These are phyloP conservation scores for Apiotrichum laibachii DNA, from an alignment of 1,284 basidiomycete genomes.

Conservation along the genomic window DNA sequence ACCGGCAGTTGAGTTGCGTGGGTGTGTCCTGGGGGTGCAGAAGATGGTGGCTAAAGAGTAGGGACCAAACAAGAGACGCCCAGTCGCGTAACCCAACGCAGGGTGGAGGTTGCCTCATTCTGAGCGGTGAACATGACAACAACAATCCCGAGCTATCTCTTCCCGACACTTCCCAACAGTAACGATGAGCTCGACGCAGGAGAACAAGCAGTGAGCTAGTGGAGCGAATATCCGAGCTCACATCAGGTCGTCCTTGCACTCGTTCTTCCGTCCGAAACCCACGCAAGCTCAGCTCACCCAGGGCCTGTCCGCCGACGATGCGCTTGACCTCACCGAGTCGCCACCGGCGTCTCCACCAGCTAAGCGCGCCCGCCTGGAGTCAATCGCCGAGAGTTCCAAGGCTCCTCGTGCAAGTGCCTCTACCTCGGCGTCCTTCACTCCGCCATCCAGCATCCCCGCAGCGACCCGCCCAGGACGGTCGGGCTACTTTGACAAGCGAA, in stretches of 20 bases:
- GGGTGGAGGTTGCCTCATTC: too few relatives aligned
- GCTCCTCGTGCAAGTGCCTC: not conserved
- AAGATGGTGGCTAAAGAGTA: too few relatives aligned
- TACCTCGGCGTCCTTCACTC: conserved; percentile 30
- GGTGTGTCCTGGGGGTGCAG: too few relatives aligned
- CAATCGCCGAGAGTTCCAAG: not conserved
- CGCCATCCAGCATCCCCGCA: not conserved
- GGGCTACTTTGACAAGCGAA: conserved; percentile 1
- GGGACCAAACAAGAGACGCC: too few relatives aligned
- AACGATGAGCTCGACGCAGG: too few relatives aligned
- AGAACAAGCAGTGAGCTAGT: too few relatives aligned
- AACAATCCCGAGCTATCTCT: too few relatives aligned
- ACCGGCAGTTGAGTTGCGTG: too few relatives aligned
- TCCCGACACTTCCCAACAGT: too few relatives aligned
- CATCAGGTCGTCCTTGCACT: conserved; percentile 40
- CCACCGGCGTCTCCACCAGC: conserved; percentile 27
- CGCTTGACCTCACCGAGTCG: conserved; percentile 35
- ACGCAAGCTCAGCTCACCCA: conserved; percentile 16
- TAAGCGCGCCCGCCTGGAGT: conserved; percentile 25
- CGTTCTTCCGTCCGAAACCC: conserved; percentile 48
- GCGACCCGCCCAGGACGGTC: not conserved
- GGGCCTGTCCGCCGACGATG: conserved; percentile 14
- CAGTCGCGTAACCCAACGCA: too few relatives aligned
- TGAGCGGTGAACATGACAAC: too few relatives aligned
- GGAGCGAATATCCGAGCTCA: not conserved